Base-by-base conservation (phyloP, 495 filamentous ascomycete species). In the Aspergillus cavernicola region DNA sequence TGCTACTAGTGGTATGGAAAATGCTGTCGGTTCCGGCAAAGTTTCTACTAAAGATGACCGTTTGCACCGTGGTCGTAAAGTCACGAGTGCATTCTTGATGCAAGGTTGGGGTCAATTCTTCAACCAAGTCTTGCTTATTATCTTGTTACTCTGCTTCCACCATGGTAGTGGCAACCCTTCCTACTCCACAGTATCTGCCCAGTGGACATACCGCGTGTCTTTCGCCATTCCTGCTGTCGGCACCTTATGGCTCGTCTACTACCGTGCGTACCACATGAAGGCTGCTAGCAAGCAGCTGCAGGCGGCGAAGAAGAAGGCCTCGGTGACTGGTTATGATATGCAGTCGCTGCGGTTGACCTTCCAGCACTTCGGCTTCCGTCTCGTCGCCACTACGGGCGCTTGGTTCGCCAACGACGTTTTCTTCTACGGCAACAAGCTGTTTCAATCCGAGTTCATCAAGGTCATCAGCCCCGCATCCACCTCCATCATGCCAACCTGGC, bases 371-470 rank as follows among this genome's bases (percentile, higher is more conserved):
- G 88, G 89, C 38, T 82, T 83, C 40, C 89, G 91, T 42, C 69
- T 95, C 24, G 63, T 96, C n/a, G 91, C 89, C 15, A 95, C 91
- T 23, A 82, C 88, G 23, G 85, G 85, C 42, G 80, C 80, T 13
- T 96, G 91, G 90, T 96, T 87, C 66, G 84, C 81, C 73, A 96
- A 95, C 66, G 91, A 95, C 67, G 82, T 96, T 16, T 95, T 96
- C 80, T 96, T 96, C 75, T 96, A 96, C 70, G 91, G 90, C 58
- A 96, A 95, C 86, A 95, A 95, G 80, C 85, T 96, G 32, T 96
- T 96, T 79, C 90, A 95, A 71, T 78, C 77, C 57, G 80, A 91
- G 64, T 96, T 96, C 69, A 95, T 95, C 64, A 69, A 59, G 1
- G 85, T 88, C 61, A 82, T 95, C 51, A 84, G 83, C 49, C 77